Base-by-base conservation (phyloP, 768 basidiomycete genomes). In the Udeniomyces megalosporus region DNA sequence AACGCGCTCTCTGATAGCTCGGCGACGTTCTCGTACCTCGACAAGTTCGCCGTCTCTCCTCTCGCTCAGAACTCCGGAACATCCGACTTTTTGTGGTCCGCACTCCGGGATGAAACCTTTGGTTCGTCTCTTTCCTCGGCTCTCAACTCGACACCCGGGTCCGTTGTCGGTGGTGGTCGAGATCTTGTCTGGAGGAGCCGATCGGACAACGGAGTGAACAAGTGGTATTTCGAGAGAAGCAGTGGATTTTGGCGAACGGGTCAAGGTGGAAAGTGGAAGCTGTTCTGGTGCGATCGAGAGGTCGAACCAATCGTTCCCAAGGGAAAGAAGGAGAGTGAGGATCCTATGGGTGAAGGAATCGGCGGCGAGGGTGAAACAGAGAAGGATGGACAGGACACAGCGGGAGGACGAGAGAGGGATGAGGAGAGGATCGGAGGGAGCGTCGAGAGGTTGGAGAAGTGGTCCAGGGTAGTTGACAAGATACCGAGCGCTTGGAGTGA, bases 241-340 rank as follows among this genome's bases (percentile, higher is more conserved):
- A 85, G 84, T 22, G 95, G 95, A 22, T 92, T 96, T 75, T 66
- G 90, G 44, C 80, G 87, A 66, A 80, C 85, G 77, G 69, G 64
- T 52, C 56, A 66, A 34, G 54, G 54, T 44, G 85, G 84, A 12
- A 77, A 82, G 28, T 99, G 93, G 88, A 83, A 89, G 49, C 73
- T 99, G 68, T 99, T 99, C 74, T 99, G 95, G 95, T 95, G 92
- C 73, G 95, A 99, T 75, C 89, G 85, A 0, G 93, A 97, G 76
- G 87, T 84, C 74, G 54, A 24, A 15, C n/a, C n/a, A 45, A 24
- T 38, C 50, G n/a, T 22, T 28, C 42, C 15, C 20, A 38, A 24
- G 49, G 51, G 10, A 20, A 29, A 31, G 29, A 42, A 17, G 48
- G 38, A 34, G 58, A 58, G 54, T 42, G 46, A 51, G 44, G 32